Base-by-base conservation (phyloP, 139 green algal species). In the Yamagishiella unicocca region DNA sequence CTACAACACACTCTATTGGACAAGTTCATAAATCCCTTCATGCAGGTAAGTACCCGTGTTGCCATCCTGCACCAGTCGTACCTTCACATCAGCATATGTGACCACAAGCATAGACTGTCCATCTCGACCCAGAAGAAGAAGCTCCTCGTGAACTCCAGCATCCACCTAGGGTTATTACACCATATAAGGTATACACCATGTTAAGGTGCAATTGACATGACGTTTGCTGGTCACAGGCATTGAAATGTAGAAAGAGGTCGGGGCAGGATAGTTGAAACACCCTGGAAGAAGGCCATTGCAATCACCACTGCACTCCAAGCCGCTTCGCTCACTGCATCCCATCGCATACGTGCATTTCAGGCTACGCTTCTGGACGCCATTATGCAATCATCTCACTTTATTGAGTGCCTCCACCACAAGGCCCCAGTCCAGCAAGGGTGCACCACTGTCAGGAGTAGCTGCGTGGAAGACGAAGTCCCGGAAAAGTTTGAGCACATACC, bases 401-500 rank as follows among this genome's bases (percentile, higher is more conserved):
- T 98, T 98, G 21, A 99, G 93, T 1, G 88, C 86, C 84, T 99
- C 97, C 7, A 95, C 82, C 19, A 97, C 87, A 76, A 97, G 93
- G 5, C 97, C 97, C 95, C 96, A 99, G 89, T 99, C 97, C 70
- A 98, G 64, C 61, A 93, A 27, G 8, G 96, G 96, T 4, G 43
- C 78, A 0, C 96, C 96, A 1, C 50, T 88, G 45, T 96, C 92
- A 72, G 96, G 92, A 19, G 83, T 73, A 8, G 83, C 84, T 84
- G 98, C 96, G 87, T 98, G 95, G 82, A 98, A 97, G 61, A 98
- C 87, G 92, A 98, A 98, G 92, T 99, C 97, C 3, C 94, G 88
- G 89, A 99, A 99, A 12, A 99, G 94, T 88, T 97, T 96, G 35
- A 99, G 83, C 61, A 99, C 53, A 90, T 99, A 99, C 19, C 93